Conservation (phyloP, 2,329 filamentous ascomycete species). For the Neoscytalidium dimidiatum region DNA sequence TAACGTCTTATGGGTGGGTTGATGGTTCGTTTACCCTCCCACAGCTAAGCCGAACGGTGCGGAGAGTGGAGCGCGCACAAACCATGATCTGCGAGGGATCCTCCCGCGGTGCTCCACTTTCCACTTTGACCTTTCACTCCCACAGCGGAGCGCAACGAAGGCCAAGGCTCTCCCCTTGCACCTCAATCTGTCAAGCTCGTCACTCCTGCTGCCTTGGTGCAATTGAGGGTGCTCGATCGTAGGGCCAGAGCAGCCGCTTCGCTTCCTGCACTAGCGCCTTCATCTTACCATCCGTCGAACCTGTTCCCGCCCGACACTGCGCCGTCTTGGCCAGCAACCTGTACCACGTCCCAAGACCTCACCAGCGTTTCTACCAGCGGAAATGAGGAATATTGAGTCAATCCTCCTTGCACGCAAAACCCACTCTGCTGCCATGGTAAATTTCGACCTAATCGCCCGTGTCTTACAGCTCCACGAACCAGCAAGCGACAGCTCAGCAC, state of each 20-base stretch:
- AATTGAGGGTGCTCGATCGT: too few relatives aligned
- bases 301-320: background rate
- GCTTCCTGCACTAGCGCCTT: too few relatives aligned
- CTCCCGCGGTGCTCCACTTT: background rate
- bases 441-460: background rate
- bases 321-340: background rate
- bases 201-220: background rate
- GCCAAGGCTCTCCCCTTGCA: background rate
- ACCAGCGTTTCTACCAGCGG: background rate
- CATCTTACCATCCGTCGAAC: too few relatives aligned
- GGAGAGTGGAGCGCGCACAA: background rate
- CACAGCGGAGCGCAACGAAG: background rate
- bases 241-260: too few relatives aligned
- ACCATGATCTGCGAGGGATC: slow-evolving; percentile 15
- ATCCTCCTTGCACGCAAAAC: background rate
- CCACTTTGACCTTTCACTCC: background rate
- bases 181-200: background rate
- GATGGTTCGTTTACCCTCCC: background rate
- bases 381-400: background rate
- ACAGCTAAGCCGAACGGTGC: background rate
- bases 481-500: background rate
- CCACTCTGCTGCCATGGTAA: background rate
- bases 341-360: slow-evolving; percentile 1
- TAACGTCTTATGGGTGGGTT: background rate
- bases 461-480: background rate